Conservation (phyloP, 116 monocot genomes). For the Phalaenopsis hybrid region DNA sequence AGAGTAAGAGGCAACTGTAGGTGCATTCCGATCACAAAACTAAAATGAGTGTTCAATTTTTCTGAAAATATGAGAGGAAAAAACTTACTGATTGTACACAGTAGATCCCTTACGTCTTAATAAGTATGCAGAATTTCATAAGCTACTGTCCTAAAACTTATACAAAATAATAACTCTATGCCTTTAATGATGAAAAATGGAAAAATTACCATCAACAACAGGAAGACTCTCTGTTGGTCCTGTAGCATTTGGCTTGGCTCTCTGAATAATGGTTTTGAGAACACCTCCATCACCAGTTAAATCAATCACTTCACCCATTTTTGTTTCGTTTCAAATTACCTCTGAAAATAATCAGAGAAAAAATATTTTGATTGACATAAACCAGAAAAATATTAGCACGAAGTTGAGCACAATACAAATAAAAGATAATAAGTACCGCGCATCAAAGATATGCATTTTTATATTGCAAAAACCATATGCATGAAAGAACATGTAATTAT, state of each 20-base stretch:
- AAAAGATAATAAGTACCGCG: background rate
- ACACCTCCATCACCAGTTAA: slow-evolving; percentile 88
- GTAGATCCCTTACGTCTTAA: background rate
- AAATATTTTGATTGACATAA: background rate
- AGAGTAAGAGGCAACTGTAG: too few species aligned
- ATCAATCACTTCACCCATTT: slow-evolving; percentile 65
- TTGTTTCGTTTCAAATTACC: background rate
- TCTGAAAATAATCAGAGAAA: background rate
- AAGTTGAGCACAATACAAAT: background rate
- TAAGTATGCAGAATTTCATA: background rate
- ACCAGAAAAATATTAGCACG: background rate
- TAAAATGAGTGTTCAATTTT: background rate
- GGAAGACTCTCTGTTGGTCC: slow-evolving; percentile 65
- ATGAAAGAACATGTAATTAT: background rate
- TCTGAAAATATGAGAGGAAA: background rate
- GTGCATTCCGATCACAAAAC: too few species aligned
- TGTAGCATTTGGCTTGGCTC: slow-evolving; percentile 64
- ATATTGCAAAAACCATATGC: background rate
- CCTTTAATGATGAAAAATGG: background rate
- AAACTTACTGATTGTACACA: background rate
- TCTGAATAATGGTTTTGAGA: slow-evolving; percentile 58
- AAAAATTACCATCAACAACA: slow-evolving; percentile 81
- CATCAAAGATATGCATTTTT: background rate
- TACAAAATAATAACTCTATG: background rate
- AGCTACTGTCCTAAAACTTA: background rate